phyloP scores from a whole-genome alignment of 805 yeast species.

The Clavispora vitiphila region DNA sequence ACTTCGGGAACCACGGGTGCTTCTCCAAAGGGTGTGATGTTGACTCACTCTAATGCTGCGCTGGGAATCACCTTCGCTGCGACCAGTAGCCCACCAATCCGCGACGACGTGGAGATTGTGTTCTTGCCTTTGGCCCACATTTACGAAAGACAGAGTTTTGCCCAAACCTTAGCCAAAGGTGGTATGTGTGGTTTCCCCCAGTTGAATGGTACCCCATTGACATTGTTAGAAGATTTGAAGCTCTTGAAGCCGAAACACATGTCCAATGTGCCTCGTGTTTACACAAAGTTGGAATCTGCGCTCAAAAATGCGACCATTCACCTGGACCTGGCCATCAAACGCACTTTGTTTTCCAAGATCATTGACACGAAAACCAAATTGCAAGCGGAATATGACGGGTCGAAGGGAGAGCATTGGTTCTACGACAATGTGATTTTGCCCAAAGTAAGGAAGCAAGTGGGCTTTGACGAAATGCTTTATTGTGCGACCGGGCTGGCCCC shows the following conservation, averaged over 20 bases:
- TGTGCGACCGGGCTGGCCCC: slow-evolving; percentile 61
- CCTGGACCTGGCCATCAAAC: slow-evolving; percentile 15
- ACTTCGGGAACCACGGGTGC: slow-evolving; percentile 27
- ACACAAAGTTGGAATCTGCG: slow-evolving; percentile 23
- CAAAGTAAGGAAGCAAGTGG: slow-evolving; percentile 23
- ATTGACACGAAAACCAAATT: slow-evolving; percentile 15
- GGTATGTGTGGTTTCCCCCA: slow-evolving; percentile 22
- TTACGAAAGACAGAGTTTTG: slow-evolving; percentile 26
- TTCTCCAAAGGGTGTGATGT: slow-evolving; percentile 22
- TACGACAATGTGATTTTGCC: slow-evolving; percentile 12
- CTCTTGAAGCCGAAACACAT: slow-evolving; percentile 20
- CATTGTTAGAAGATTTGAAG: slow-evolving; percentile 21
- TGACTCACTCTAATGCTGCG: slow-evolving; percentile 17
- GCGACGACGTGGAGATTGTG: slow-evolving; percentile 10
- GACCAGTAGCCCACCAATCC: slow-evolving; percentile 7
- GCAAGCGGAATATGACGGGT: slow-evolving; percentile 14
- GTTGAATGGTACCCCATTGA: slow-evolving; percentile 18
- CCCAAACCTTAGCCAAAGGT: slow-evolving; percentile 20
- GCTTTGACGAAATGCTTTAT: slow-evolving; percentile 26
- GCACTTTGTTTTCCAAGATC: slow-evolving; percentile 15
- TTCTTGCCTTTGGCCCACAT: slow-evolving; percentile 38
- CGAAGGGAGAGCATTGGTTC: slow-evolving; percentile 15
- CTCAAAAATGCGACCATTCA: slow-evolving; percentile 20
- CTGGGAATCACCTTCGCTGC: slow-evolving; percentile 16
- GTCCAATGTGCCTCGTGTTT: slow-evolving; percentile 24